phyloP scores from a whole-genome alignment of 352 stramenopile genomes.

The Globisporangium iwayamae region DNA sequence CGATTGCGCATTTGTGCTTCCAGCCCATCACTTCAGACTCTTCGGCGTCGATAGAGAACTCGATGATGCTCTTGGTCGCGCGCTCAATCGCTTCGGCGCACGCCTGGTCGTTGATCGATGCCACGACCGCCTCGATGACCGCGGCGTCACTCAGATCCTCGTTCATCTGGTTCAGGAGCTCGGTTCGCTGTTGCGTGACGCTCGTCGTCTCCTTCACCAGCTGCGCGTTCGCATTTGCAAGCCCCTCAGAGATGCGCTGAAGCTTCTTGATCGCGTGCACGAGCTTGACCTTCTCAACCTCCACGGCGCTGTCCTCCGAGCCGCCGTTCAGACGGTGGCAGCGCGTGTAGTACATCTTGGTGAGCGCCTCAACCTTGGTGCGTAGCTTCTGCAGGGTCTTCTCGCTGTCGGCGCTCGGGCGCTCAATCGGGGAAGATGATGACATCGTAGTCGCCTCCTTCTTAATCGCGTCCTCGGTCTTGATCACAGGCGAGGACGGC shows the following conservation, averaged over 20 bases:
- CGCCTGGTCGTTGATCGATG: conserved; percentile 4
- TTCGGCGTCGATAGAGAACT: conserved; percentile 1
- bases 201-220: conserved; percentile 35
- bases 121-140: conserved; percentile 12
- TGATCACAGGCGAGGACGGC: conserved; percentile 14
- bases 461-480: conserved; percentile 9
- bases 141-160: conserved; percentile 7
- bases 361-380: conserved; percentile 44
- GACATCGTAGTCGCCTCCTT: background rate
- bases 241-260: conserved; percentile 40
- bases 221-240: conserved; percentile 41
- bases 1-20: conserved; percentile 5
- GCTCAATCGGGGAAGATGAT: conserved; percentile 4
- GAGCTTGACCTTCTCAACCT: conserved; percentile 45
- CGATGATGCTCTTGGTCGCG: conserved; percentile 3
- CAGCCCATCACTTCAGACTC: conserved; percentile 6
- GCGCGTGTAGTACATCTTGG: conserved; percentile 62
- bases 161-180: background rate
- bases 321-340: conserved; percentile 36
- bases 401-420: conserved; percentile 20
- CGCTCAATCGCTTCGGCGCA: conserved; percentile 7
- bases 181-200: conserved; percentile 8
- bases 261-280: conserved; percentile 49
- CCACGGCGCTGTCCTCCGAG: conserved; percentile 14
- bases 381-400: conserved; percentile 46